Evolutionary conservation across 768 basidiomycete genomes (phyloP), one percentile per base, ranked within the genome.

Genomic region (Amanita exitialis): DNA sequence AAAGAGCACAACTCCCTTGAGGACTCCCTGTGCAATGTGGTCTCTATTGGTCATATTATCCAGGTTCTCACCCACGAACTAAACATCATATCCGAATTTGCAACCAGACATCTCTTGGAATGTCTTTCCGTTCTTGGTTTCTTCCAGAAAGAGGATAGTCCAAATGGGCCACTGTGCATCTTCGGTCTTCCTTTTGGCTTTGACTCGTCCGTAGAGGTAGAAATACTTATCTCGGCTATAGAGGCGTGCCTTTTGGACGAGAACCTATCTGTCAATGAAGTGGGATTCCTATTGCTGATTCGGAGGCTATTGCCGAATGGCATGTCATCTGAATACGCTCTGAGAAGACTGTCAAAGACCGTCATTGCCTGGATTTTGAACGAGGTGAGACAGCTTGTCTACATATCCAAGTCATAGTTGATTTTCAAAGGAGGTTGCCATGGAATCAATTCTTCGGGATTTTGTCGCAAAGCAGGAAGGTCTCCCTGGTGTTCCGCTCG

Each of bases 261-360:
- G 21, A 81, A 90, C 62, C 67, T 92, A 25, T 77, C 82, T 3
- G 71, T 82, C 23, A 87, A 89, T 57, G 90, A 92, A 64, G 69
- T 75, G 34, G 89, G 83, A 1, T 75, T 91, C 51, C 63, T 88
- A 6, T 66, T 90, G 13, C 68, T 92, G n/a, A 68, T 71, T 4
- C 74, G 80, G 49, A 74, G 80, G 57, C 78, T 87, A 54, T 89
- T 82, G 82, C 88, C 89, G 0, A 83, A 78, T 55, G 76, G 81
- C 13, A 70, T 89, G 63, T 73, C 79, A 37, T 83, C 89, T 12
- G 79, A 82, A 32, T 88, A 89, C 62, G 82, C 80, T 1, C 62
- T 84, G 44, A 76, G 73, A 48, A 69, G 87, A 42, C 68, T 91
- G 25, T 71, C 79, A 7, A 71, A 72, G 46, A 69, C 70, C 15